Base-by-base conservation (phyloP, 2,329 filamentous ascomycete species). In the Aspergillus neotritici region DNA sequence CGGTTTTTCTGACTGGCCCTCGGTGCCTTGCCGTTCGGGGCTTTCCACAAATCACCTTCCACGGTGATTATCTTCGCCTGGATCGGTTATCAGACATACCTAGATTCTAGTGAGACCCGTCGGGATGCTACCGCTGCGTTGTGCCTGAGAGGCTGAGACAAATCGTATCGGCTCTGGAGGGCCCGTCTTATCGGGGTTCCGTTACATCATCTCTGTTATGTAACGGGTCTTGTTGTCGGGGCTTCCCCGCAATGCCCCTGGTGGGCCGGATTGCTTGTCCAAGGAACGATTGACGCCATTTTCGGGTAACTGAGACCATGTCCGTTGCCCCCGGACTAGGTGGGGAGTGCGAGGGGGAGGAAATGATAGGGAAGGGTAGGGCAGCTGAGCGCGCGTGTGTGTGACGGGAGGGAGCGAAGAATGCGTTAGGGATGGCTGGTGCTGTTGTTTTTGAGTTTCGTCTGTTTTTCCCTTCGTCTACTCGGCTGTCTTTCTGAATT, bases 371-470 rank as follows among this genome's bases (percentile, higher is more conserved):
- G 21, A 9, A 25, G 21, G 21, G 21, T 25, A 25, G 21, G 7
- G 21, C 21, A 25, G 5, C 7, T 25, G 21, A 25, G 21, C 21
- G n/a, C n/a, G n/a, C n/a, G n/a, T n/a, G n/a, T n/a, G 7, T 25
- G 21, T 25, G 5, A 17, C 4, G 17, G 29, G 34, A 34, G 16
- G 29, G 34, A 29, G 39, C 31, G 31, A 30, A 10, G 29, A 42
- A 25, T 8, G 7, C 21, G 21, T 8, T 25, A n/a, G 7, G 6
- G 21, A 25, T 25, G 21, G 21, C 21, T 25, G 21, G 21, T 25
- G 3, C 21, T 25, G 6, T 9, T n/a, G n/a, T 39, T 56, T 53
- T 54, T 53, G 35, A 25, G 29, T 39, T 37, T 33, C 39, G 36
- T 25, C 28, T 42, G 8, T 41, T 16, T 36, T 45, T 28, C 17